phyloP scores from a whole-genome alignment of 345 rosid species.

The Ceriops decandra region DNA sequence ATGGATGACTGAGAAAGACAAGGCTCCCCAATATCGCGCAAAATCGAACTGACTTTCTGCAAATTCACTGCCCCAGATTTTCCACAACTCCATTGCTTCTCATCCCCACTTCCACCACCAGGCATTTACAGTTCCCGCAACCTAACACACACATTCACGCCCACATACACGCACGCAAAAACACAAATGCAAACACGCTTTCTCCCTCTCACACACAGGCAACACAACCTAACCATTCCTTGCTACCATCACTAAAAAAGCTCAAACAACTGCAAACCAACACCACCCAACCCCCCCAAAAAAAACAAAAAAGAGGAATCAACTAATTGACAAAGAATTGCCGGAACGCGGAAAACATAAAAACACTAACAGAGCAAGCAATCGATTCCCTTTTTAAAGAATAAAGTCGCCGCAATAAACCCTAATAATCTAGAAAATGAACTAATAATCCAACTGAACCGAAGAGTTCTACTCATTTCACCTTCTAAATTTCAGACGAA shows the following conservation, averaged over 20 bases:
- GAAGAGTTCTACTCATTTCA: too few species aligned
- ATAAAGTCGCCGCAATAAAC: too few species aligned
- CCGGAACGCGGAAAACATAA: background rate
- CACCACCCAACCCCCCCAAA: background rate
- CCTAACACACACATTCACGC: slow-evolving; percentile 8
- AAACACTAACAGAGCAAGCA: too few species aligned
- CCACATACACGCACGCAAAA: slow-evolving; percentile 10
- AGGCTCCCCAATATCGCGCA: slow-evolving; percentile 80
- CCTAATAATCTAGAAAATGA: too few species aligned
- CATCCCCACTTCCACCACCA: slow-evolving; percentile 44
- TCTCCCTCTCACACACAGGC: slow-evolving; percentile 25
- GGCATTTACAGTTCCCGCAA: slow-evolving; percentile 48
- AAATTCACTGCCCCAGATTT: slow-evolving; percentile 55
- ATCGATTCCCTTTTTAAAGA: too few species aligned
- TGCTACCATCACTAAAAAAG: slow-evolving; percentile 22
- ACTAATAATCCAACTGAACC: too few species aligned
- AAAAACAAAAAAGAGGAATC: background rate
- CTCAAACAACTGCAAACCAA: slow-evolving; percentile 13
- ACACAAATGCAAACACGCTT: slow-evolving; percentile 7
- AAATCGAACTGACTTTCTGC: slow-evolving; percentile 66
- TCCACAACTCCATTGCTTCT: slow-evolving; percentile 69
- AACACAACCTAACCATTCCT: slow-evolving; percentile 11
- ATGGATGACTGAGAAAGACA: slow-evolving; percentile 66
- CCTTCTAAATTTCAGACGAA: too few species aligned
- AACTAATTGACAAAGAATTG: background rate